Base-by-base conservation (phyloP, 169 alveolate species). In the Sarcocystis neurona region DNA sequence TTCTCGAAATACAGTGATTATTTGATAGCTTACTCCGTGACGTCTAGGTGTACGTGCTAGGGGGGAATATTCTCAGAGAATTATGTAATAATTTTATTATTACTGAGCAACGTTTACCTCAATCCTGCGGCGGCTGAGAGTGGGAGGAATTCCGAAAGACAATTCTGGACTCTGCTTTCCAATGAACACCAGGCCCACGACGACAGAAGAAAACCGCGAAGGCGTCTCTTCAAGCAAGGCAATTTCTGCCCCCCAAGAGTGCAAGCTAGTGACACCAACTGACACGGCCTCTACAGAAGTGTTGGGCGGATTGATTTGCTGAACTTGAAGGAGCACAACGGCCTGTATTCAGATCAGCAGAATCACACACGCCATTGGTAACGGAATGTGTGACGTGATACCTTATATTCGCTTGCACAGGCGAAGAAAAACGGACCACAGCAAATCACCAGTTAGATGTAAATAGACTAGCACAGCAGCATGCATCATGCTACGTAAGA, bases 321-420 rank as follows among this genome's bases (percentile, higher is more conserved):
- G 82, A 56, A 72, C n/a, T 72, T 72, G 82, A 2, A 39, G 43
- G 18, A 72, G 56, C 5, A 56, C 82, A 1, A 72, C 82, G 32
- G 41, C 27, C 82, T 72, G 53, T 39, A 72, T 0, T 4, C 39
- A 37, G 10, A n/a, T n/a, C 75, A 63, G 32, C 75, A 63, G 43
- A 63, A 41, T 12, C 20, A n/a, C n/a, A n/a, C n/a, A n/a, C n/a
- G n/a, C n/a, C n/a, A n/a, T n/a, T n/a, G n/a, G n/a, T n/a, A n/a
- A n/a, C n/a, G n/a, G n/a, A n/a, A n/a, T n/a, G n/a, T n/a, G n/a
- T n/a, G n/a, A n/a, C n/a, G n/a, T n/a, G n/a, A n/a, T n/a, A n/a
- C n/a, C n/a, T n/a, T n/a, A n/a, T n/a, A n/a, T n/a, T n/a, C n/a
- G n/a, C n/a, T n/a, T n/a, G n/a, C n/a, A n/a, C n/a, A n/a, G n/a